phyloP scores from a whole-genome alignment of 1,284 basidiomycete species.

The Fomitiporia mediterranea region DNA sequence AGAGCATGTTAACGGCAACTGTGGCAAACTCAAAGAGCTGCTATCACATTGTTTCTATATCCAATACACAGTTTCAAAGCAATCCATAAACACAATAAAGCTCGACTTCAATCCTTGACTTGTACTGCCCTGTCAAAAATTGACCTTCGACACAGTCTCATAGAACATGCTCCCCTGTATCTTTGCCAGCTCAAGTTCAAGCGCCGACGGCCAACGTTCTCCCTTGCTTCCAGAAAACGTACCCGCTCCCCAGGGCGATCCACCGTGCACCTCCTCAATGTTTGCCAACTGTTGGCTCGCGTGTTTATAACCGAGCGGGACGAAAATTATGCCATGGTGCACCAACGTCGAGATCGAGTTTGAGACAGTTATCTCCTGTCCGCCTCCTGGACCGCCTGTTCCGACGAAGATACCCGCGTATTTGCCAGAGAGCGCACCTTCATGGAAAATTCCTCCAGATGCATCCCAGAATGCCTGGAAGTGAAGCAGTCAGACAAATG shows the following conservation, averaged over 20 bases:
- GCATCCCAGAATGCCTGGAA: slow-evolving; percentile 75
- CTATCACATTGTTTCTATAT: not conserved
- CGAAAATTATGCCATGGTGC: slow-evolving; percentile 79
- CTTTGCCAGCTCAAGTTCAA: slow-evolving; percentile 62
- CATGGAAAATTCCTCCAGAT: slow-evolving; percentile 75
- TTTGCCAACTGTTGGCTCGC: slow-evolving; percentile 54
- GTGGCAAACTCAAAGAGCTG: not conserved
- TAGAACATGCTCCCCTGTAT: slow-evolving; percentile 65
- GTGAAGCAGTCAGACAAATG: not conserved
- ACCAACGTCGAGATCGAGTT: slow-evolving; percentile 66
- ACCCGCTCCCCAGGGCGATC: slow-evolving; percentile 73
- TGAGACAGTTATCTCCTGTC: slow-evolving; percentile 68
- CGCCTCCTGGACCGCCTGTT: slow-evolving; percentile 62
- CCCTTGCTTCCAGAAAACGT: slow-evolving; percentile 63
- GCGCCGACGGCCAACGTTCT: slow-evolving; percentile 51
- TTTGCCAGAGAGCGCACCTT: slow-evolving; percentile 74
- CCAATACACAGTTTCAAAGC: not conserved
- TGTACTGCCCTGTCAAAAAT: too few relatives aligned
- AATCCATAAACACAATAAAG: too few relatives aligned
- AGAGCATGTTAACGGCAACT: not conserved
- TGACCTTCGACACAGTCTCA: slow-evolving; percentile 40
- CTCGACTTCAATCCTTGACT: too few relatives aligned
- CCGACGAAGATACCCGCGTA: slow-evolving; percentile 72
- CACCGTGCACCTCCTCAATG: slow-evolving; percentile 65
- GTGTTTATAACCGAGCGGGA: slow-evolving; percentile 74